These are phyloP conservation scores for Starmerella apicola DNA, from an alignment of 805 yeast species.

Conservation along the genomic window DNA sequence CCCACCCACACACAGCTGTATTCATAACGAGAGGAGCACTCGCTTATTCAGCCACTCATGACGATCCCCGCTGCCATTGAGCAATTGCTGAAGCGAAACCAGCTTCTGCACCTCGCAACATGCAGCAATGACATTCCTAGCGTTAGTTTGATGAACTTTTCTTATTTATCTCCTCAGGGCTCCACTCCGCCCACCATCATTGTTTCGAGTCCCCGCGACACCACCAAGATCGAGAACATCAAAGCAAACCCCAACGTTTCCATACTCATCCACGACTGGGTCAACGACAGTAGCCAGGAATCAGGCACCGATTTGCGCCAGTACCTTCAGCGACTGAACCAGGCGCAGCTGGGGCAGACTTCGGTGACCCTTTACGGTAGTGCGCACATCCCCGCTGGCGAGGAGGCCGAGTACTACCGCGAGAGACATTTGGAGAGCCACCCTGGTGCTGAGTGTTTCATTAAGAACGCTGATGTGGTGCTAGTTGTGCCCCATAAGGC, in stretches of 20 bases:
- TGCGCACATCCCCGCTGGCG: constrained; percentile 41
- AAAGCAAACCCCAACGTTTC: constrained; percentile 63
- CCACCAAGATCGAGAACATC: constrained; percentile 66
- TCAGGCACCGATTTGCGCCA: constrained; percentile 38
- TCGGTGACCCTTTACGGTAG: constrained; percentile 72
- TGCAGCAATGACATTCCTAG: constrained; percentile 64
- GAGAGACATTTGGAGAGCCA: constrained; percentile 47
- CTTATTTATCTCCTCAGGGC: constrained; percentile 32
- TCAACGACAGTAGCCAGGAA: constrained; percentile 37
- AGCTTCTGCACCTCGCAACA: constrained; percentile 67
- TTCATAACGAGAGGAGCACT: no score
- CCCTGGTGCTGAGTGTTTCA: constrained; percentile 59
- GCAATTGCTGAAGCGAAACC: constrained; percentile 16
- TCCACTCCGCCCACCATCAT: constrained; percentile 27
- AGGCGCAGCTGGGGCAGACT: constrained; percentile 61
- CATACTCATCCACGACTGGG: constrained; percentile 80
- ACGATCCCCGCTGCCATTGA: constrained; percentile 12
- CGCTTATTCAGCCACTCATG: no score
- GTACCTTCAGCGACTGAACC: constrained; percentile 63
- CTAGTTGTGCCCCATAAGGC: constrained; percentile 53
- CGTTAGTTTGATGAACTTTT: constrained; percentile 83
- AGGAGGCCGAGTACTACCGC: constrained; percentile 48
- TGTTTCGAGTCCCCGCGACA: constrained; percentile 56
- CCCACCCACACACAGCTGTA: no score
- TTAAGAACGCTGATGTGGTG: constrained; percentile 50